Percentiles rank a stretch among this genome's conserved stretches.
Evolutionary conservation across 164 flowering plant genomes (phyloP).

Genomic region (Paratinospora sagittata): DNA sequence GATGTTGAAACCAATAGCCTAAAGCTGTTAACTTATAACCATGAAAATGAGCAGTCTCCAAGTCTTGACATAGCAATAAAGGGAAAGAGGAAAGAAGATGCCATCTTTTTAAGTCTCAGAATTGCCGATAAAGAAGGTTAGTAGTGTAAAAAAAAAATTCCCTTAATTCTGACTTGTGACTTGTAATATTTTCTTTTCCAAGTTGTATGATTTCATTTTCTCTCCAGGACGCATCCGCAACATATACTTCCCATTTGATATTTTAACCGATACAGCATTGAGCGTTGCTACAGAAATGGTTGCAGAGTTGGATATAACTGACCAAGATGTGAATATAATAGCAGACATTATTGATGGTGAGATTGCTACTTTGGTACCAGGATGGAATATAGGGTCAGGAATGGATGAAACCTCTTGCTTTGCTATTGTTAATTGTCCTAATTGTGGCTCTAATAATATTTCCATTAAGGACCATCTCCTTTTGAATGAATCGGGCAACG

Average conservation of each 20-base stretch:
- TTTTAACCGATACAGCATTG: slow-evolving; percentile 65
- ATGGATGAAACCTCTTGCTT: slow-evolving; percentile 27
- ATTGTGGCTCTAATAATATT: slow-evolving; percentile 49
- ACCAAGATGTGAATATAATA: slow-evolving; percentile 73
- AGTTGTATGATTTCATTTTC: slow-evolving; percentile 1
- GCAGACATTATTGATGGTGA: slow-evolving; percentile 86
- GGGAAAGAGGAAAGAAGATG: slow-evolving; percentile 63
- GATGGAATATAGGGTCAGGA: slow-evolving; percentile 41
- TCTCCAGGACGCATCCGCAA: slow-evolving; percentile 66
- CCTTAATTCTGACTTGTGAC: not conserved
- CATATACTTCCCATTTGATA: slow-evolving; percentile 83
- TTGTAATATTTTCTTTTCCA: slow-evolving; percentile 3
- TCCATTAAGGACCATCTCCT: slow-evolving; percentile 40
- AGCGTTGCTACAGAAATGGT: slow-evolving; percentile 90
- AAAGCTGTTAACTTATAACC: slow-evolving; percentile 46
- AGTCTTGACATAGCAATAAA: slow-evolving; percentile 57
- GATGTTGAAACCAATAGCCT: slow-evolving; percentile 39
- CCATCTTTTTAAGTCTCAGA: slow-evolving; percentile 66
- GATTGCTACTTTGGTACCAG: slow-evolving; percentile 64
- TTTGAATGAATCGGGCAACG: slow-evolving; percentile 23
- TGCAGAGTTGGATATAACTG: slow-evolving; percentile 66
- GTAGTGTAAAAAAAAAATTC: not conserved
- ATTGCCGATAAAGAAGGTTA: slow-evolving; percentile 79
- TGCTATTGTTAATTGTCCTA: slow-evolving; percentile 27
- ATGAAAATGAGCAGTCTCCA: slow-evolving; percentile 47